These are phyloP conservation scores for Ilyonectria destructans DNA, from an alignment of 2,329 filamentous ascomycete species.

Conservation along the genomic window DNA sequence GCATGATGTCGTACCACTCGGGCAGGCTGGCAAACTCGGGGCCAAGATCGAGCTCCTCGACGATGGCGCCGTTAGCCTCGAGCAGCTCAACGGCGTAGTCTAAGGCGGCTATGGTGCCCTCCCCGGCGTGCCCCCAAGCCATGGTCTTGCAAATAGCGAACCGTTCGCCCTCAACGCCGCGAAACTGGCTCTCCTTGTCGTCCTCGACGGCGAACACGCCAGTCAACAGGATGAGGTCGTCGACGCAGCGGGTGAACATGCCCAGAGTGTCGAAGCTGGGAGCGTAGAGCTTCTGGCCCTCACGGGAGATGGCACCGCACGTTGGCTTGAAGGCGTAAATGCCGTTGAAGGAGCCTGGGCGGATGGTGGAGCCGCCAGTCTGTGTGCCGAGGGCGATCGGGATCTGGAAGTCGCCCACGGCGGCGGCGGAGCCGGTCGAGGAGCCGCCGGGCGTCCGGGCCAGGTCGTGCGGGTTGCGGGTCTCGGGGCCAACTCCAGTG, in stretches of 20 bases:
- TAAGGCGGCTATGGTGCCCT: conserved; percentile 63
- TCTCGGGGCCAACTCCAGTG: conserved; percentile 67
- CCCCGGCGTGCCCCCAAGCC: conserved; percentile 67
- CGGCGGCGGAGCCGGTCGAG: conserved; percentile 78
- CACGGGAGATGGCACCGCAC: conserved; percentile 75
- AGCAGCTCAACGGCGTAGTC: conserved; percentile 60
- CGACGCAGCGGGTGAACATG: conserved; percentile 71
- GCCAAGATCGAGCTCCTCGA: conserved; percentile 72
- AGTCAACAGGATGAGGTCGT: conserved; percentile 72
- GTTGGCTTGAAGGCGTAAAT: conserved; percentile 80
- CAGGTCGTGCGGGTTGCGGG: conserved; percentile 76
- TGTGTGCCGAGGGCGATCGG: conserved; percentile 77
- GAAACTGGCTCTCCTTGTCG: conserved; percentile 29
- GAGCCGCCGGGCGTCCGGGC: conserved; percentile 79
- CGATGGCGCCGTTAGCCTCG: conserved; percentile 65
- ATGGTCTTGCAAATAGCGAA: conserved; percentile 72
- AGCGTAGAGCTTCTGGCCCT: conserved; percentile 74
- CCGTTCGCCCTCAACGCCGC: conserved; percentile 64
- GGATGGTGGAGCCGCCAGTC: conserved; percentile 76
- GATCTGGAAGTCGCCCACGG: conserved; percentile 76
- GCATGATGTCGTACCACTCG: conserved; percentile 68
- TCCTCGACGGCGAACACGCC: conserved; percentile 71
- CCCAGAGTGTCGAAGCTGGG: conserved; percentile 76
- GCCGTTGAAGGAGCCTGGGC: conserved; percentile 77
- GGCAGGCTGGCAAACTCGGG: conserved; percentile 65